Evolutionary conservation across 768 basidiomycete species (phyloP), one percentile per base, ranked within the genome.

Genomic region (Boletus subparvulus): DNA sequence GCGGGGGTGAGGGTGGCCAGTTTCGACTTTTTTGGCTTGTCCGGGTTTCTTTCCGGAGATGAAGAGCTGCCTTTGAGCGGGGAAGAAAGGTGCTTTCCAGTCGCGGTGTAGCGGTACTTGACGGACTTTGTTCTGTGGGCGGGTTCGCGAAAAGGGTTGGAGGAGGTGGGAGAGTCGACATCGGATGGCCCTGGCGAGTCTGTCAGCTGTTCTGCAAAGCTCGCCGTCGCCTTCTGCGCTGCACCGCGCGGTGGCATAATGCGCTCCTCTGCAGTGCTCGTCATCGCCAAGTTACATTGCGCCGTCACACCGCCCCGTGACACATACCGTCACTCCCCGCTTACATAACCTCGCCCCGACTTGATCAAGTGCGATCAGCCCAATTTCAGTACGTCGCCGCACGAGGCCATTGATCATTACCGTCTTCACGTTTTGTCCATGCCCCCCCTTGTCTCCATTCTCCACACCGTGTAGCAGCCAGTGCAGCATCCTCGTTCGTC

Each of bases 31-130:
- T 44, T 58, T 21, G 56, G 32, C 47, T 50, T 61, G 26, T 17
- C 12, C 19, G 39, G 57, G 12, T 62, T 70, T 57, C 57, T 40
- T 21, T 70, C 67, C 59, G 70, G 72, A 60, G 70, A 73, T 56
- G 72, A 68, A 59, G 69, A 43, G 26, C 32, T 70, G 50, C 68
- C 69, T 28, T 61, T 72, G 56, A 72, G 61, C 36, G 70, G 70
- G 14, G 70, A 72, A 42, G 71, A 73, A 9, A 61, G 71, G 6
- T 72, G 70, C 48, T 72, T 72, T 19, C 72, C 70, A 11, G 67
- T 65, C 47, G 68, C 71, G 6, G 48, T 68, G 52, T 72, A 72
- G 51, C 70, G 70, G 54, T 66, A 72, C 49, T 73, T 73, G 58
- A 72, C 64, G 39, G 61, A 58, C 55, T 64, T 67, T 58, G 68